Conservation (phyloP, 139 green algal species). For the Volvox reticuliferus region DNA sequence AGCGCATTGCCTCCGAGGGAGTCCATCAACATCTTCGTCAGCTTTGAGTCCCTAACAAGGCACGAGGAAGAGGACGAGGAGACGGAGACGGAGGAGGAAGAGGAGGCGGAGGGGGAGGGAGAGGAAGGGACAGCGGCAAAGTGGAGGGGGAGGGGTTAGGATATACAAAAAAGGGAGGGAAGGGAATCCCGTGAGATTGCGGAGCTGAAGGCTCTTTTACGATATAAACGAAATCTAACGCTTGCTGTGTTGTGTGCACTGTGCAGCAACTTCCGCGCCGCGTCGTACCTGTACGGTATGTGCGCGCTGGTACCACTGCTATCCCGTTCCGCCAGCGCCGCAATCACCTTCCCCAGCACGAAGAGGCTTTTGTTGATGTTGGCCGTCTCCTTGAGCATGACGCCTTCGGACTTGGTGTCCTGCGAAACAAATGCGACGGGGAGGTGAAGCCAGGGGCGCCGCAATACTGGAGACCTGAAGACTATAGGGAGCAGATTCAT, state of each 20-base stretch:
- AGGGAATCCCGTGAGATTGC: too few relatives aligned
- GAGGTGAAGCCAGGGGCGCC: too few relatives aligned
- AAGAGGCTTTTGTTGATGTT: slow-evolving; percentile 96
- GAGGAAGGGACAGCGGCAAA: too few relatives aligned
- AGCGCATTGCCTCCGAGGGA: slow-evolving; percentile 76
- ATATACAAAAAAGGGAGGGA: not conserved
- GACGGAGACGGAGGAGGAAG: not conserved
- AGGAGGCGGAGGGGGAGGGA: not conserved
- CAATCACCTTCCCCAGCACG: slow-evolving; percentile 91
- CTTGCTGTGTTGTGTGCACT: too few relatives aligned
- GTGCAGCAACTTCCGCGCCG: not conserved
- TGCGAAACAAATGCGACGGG: not conserved
- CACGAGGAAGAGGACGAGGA: not conserved
- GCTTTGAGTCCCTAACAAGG: slow-evolving; percentile 78
- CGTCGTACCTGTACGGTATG: slow-evolving; percentile 56
- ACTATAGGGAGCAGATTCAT: too few relatives aligned
- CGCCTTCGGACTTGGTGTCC: slow-evolving; percentile 77
- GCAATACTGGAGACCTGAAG: too few relatives aligned
- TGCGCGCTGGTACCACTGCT: slow-evolving; percentile 52
- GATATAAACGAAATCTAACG: too few relatives aligned
- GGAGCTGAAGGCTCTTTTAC: too few relatives aligned
- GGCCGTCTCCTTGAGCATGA: slow-evolving; percentile 89
- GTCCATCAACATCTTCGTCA: slow-evolving; percentile 95
- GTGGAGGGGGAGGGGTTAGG: not conserved
- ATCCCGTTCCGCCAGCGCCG: slow-evolving; percentile 73